Conservation (phyloP, 2,329 filamentous ascomycete genomes). For the Ilyonectria mors-panacis region DNA sequence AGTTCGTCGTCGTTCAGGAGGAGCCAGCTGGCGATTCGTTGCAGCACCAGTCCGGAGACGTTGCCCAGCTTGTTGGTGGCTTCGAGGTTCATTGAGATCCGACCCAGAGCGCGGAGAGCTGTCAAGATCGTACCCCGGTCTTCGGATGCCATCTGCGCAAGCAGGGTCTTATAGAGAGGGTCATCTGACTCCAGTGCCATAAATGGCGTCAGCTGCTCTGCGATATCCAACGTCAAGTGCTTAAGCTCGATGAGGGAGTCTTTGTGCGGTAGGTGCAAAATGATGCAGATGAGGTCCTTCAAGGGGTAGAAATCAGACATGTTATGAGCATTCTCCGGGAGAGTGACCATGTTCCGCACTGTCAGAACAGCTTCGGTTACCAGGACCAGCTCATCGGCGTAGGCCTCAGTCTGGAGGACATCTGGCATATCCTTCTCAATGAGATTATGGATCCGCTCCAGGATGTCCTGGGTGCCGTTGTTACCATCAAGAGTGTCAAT, state of each 20-base stretch:
- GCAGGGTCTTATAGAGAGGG: conserved; percentile 82
- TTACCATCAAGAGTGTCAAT: conserved; percentile 61
- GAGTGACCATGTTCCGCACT: conserved; percentile 95
- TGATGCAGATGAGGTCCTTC: conserved; percentile 86
- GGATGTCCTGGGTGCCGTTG: conserved; percentile 65
- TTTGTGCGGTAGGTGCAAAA: conserved; percentile 81
- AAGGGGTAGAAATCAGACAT: conserved; percentile 82
- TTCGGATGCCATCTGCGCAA: conserved; percentile 74
- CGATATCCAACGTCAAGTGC: conserved; percentile 91
- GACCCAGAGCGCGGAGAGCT: conserved; percentile 83
- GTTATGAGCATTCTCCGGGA: conserved; percentile 89
- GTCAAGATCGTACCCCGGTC: conserved; percentile 89
- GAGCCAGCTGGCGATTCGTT: conserved; percentile 80
- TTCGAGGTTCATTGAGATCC: conserved; percentile 90
- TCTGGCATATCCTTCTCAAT: conserved; percentile 72
- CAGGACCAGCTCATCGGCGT: conserved; percentile 79
- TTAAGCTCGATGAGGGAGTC: conserved; percentile 86
- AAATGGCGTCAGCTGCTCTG: conserved; percentile 90
- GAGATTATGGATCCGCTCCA: conserved; percentile 79
- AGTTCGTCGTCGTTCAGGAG: conserved; percentile 92
- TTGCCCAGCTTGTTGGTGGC: conserved; percentile 82
- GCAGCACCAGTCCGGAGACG: conserved; percentile 76
- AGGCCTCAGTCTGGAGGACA: conserved; percentile 80
- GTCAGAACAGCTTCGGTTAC: conserved; percentile 91
- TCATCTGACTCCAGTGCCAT: conserved; percentile 80